Base-by-base conservation (phyloP, 2,329 filamentous ascomycete genomes). In the Westerdykella sp. region DNA sequence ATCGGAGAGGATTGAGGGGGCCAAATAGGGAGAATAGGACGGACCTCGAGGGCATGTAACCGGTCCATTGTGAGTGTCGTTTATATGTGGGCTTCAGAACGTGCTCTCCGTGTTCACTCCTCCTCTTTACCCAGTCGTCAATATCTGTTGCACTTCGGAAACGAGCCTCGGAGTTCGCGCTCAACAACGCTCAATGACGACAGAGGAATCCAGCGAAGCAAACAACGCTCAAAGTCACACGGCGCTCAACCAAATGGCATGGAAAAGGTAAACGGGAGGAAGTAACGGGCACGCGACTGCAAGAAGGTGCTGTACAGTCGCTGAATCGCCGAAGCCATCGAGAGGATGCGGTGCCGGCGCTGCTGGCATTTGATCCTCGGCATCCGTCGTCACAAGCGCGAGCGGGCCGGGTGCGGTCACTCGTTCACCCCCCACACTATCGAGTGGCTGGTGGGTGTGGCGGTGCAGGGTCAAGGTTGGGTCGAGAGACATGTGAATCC, bases 21-120 rank as follows among this genome's bases (percentile, higher is more conserved):
- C 18, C 18, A 21, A 6, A 21, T 3, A 21, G 18, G 6, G n/a
- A 23, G 25, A 28, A 28, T 28, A 28, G 4, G 25, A 28, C 48
- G 9, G 53, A 62, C 62, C 47, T 66, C 60, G 37, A 66, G 53
- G 38, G 56, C 59, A 12, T 62, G 56, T 49, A 66, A 53, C 32
- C 54, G 50, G 37, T 66, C 62, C 63, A 66, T 66, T 40, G 41
- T 28, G 11, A 10, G 25, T 28, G 9, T 34, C 45, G 38, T 14
- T 6, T 13, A 37, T 36, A 45, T 4, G 45, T 35, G n/a, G 6
- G 7, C 10, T 9, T 14, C n/a, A 9, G 13, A 14, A 35, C 32
- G 32, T 35, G 16, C 15, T 14, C n/a, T 37, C 42, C 30, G 41
- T 40, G 46, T 43, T 21, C 7, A 5, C 25, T 28, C 25, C 25